Percentiles rank a stretch among this genome's conserved stretches.
phyloP scores from a whole-genome alignment of 306 rosid genomes.

The Arachis hypogaea region DNA sequence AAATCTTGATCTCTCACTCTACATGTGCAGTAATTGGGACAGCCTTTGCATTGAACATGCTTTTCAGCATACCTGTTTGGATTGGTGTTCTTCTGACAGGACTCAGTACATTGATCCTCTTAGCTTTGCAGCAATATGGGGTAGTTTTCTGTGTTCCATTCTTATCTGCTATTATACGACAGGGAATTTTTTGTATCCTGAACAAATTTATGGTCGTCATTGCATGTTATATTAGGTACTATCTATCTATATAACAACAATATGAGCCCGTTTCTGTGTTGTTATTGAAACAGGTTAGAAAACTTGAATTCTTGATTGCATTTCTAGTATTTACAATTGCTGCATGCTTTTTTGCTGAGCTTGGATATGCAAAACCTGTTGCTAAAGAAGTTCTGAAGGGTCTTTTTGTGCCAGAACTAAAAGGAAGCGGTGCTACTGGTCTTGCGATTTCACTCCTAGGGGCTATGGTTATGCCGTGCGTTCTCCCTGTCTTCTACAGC shows the following conservation, averaged over 20 bases:
- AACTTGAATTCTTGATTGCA: slow-evolving; percentile 93
- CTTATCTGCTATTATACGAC: neutral
- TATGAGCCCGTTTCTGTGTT: slow-evolving; percentile 17
- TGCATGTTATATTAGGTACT: slow-evolving; percentile 19
- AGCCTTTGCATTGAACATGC: slow-evolving; percentile 63
- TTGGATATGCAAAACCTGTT: slow-evolving; percentile 84
- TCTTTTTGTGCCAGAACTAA: slow-evolving; percentile 85
- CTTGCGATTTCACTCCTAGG: slow-evolving; percentile 99
- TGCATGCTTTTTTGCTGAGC: slow-evolving; percentile 86
- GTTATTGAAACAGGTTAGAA: slow-evolving; percentile 70
- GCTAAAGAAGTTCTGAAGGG: slow-evolving; percentile 72
- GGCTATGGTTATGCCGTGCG: slow-evolving; percentile 99
- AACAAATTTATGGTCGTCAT: slow-evolving; percentile 1
- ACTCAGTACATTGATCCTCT: slow-evolving; percentile 59
- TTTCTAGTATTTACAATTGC: slow-evolving; percentile 89
- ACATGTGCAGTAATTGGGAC: slow-evolving; percentile 54
- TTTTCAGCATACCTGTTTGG: slow-evolving; percentile 56
- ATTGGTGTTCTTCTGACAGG: slow-evolving; percentile 59
- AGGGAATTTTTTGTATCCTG: slow-evolving; percentile 11
- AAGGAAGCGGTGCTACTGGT: slow-evolving; percentile 91
- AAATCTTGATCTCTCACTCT: slow-evolving; percentile 42
- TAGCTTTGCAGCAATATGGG: slow-evolving; percentile 93
- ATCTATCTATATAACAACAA: neutral
- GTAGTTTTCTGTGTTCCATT: slow-evolving; percentile 50
- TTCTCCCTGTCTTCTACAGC: slow-evolving; percentile 34